Base-by-base conservation (phyloP, 2,329 filamentous ascomycete species). In the Apiospora hydei region DNA sequence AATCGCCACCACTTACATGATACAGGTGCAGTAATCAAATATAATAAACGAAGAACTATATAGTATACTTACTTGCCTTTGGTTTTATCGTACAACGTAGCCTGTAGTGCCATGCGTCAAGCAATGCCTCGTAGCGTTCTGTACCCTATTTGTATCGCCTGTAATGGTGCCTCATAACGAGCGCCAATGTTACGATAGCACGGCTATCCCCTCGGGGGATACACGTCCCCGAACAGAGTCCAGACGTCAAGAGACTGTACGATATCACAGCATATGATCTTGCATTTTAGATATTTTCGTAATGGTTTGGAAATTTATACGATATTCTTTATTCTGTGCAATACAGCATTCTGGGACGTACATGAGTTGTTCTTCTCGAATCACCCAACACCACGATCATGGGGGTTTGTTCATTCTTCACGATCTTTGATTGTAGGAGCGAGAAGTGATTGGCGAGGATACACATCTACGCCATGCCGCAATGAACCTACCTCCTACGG, bases 351-450 rank as follows among this genome's bases (percentile, higher is more conserved):
- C 30, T 30, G 18, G 5, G 21, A 13, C 8, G 41, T 11, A 64
- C 1, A 4, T 18, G 18, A 64, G 18, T 34, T 18, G 10, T 24
- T 26, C 49, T n/a, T 64, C 57, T 41, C 34, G 34, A n/a, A 18
- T 64, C 57, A 64, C 57, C 34, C 26, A 30, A 30, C 26, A 30
- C 26, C 26, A 30, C 26, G 26, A 30, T 3, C 26, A 30, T 30
- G 6, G 46, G 26, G 51, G 14, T 38, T 38, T 38, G 7, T 64
- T 41, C 34, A 14, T 57, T 57, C 51, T 64, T 64, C 57, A 64
- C 57, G 10, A 41, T 41, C 57, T 64, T 41, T 41, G 57, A 64
- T 64, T 64, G 57, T 64, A 64, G 34, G 57, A 64, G 34, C 57
- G 57, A 64, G 57, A 41, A 38, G 53, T 38, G 24, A 14, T 26